A percentile compares a stretch with the other conserved stretches of the same genome.
Conservation (phyloP, 208 protist species). For the Leishmania lainsoni region DNA sequence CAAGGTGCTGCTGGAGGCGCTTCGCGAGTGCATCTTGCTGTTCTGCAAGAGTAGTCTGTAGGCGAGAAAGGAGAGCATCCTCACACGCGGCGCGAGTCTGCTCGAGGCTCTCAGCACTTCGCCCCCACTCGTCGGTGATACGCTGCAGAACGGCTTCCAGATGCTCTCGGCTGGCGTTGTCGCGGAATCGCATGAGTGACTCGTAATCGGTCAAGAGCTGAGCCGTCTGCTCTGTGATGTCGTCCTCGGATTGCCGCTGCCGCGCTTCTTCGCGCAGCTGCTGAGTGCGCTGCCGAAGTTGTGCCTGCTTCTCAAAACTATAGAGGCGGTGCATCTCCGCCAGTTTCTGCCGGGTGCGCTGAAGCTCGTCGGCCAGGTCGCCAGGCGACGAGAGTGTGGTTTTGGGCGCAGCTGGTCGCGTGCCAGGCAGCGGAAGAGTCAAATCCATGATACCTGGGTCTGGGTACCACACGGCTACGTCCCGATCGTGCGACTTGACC, state of each 20-base stretch:
- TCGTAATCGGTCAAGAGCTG: conserved; percentile 34
- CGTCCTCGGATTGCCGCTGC: conserved; percentile 12
- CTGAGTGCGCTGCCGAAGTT: conserved; percentile 29
- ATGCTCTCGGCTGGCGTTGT: conserved; percentile 15
- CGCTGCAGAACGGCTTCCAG: conserved; percentile 22
- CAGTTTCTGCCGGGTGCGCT: conserved; percentile 19
- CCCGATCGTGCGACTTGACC: neutral
- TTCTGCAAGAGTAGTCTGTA: conserved; percentile 5
- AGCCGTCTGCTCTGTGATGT: conserved; percentile 13
- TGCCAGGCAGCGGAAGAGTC: neutral
- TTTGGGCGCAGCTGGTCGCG: neutral
- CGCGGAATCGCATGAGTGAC: conserved; percentile 18
- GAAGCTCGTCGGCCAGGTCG: conserved; percentile 19
- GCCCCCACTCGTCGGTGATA: conserved; percentile 25
- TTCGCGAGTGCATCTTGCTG: conserved; percentile 6
- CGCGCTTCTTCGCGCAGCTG: conserved; percentile 29
- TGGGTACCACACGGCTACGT: neutral
- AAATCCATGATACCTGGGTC: neutral
- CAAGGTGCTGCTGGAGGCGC: conserved; percentile 10
- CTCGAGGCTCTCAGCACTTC: conserved; percentile 17
- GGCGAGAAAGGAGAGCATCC: neutral
- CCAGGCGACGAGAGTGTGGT: neutral
- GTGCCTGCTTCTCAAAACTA: conserved; percentile 24
- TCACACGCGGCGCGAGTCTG: conserved; percentile 19
- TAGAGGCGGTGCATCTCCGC: conserved; percentile 31